Base-by-base conservation (phyloP, 2,329 filamentous ascomycete species). In the Teratosphaeria epicoccoides region DNA sequence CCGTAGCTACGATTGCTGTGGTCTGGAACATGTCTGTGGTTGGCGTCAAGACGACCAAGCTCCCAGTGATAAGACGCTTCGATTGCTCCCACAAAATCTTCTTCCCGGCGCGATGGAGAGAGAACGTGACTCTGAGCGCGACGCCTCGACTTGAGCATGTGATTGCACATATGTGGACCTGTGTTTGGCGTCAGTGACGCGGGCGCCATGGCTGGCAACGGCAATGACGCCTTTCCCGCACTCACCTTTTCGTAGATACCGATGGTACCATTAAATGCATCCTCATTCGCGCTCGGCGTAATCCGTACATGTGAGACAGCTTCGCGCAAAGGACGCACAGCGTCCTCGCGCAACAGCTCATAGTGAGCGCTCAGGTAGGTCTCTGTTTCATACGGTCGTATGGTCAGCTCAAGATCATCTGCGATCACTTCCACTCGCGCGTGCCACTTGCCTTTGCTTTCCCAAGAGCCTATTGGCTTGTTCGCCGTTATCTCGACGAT, bases 331-430 rank as follows among this genome's bases (percentile, higher is more conserved):
- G 83, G 77, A 11, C 84, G 78, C 2, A 87, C 72, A 0, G 82
- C 79, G 63, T 95, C 88, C 61, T 88, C 85, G 2, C 89, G 78
- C 6, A 88, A 74, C 1, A 95, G 76, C 2, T 81, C 73, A 63
- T 93, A 95, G 47, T 94, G 87, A 0, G 81, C 77, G 26, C 80
- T 72, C 0, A 95, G 72, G 52, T 95, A 95, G 0, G 76, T 72
- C 1, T 81, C 74, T 57, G 43, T 40, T 46, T 17, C 14, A n/a
- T 2, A 3, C 2, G n/a, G 49, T 17, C 14, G 14, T 2, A 3
- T 4, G n/a, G 49, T 55, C 46, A 54, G 50, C 11, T 51, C 33
- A 55, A 12, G 7, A 7, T 40, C 33, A 40, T 49, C 10, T 9
- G 40, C 2, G 33, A n/a, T 6, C 43, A 49, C 14, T 12, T 23